Base-by-base conservation (phyloP, 2,329 filamentous ascomycete species). In the Mycogone perniciosa region DNA sequence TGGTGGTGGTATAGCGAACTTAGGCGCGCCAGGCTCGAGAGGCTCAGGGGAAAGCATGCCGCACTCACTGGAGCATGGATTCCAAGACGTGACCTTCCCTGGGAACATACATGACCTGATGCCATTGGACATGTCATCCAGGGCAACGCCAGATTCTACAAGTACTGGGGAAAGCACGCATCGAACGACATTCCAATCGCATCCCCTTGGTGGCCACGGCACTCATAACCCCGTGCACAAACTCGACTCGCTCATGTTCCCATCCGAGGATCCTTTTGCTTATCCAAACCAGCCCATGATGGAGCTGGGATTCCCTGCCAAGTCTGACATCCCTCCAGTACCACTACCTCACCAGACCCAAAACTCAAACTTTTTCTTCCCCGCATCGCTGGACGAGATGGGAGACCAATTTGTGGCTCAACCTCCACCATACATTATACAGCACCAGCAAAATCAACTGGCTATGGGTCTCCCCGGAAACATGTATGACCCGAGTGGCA, bases 201-300 rank as follows among this genome's bases (percentile, higher is more conserved):
- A 69, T 7, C 62, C 63, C 7, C 57, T 68, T 5, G 59, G 62
- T 44, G 49, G 61, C 51, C 52, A 69, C 3, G 57, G 60, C 46
- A 48, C 62, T 54, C 52, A 68, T 43, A 79, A 72, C 58, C 70
- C 72, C 4, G 71, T 90, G 11, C 80, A 86, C 56, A 86, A 88
- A 62, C 76, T 91, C 6, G 85, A 85, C 52, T 81, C 84, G 4
- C 81, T 91, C 70, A 90, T 92, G 85, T 92, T 92, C 61, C 84
- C 86, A 1, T 85, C 86, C 0, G 78, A 81, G 33, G 87, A 92
- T 59, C 86, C 88, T 0, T 86, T 92, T 56, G 85, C 84, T 0
- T 93, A 92, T 60, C 87, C 86, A 0, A 89, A 85, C 60, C 86
- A 89, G 57, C 83, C 86, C 0, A 81, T 86, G 72, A 83, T 85